phyloP scores from a whole-genome alignment of 1,284 basidiomycete species.

The Paramarasmius palmivorus region DNA sequence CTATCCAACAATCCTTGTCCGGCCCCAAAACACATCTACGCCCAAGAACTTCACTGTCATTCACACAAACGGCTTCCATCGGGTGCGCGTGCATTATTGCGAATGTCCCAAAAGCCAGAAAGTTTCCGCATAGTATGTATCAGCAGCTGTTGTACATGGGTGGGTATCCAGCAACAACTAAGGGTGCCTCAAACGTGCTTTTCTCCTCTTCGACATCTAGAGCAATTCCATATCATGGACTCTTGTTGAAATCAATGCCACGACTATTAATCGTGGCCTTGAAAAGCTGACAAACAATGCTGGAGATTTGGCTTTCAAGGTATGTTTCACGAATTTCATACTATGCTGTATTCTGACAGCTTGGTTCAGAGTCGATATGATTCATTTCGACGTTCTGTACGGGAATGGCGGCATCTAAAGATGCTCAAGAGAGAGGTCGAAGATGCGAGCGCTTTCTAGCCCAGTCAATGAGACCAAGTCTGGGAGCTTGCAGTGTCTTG shows the following conservation, averaged over 20 bases:
- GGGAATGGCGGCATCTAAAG: constrained; percentile 25
- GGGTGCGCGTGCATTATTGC: no score
- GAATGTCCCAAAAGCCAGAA: no score
- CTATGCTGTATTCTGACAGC: not conserved
- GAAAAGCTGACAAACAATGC: constrained; percentile 16
- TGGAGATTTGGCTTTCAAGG: constrained; percentile 3
- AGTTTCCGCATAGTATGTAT: not conserved
- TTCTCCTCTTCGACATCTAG: constrained; percentile 16
- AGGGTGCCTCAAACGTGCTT: constrained; percentile 21
- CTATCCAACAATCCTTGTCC: constrained; percentile 8
- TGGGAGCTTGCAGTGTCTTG: constrained; percentile 27
- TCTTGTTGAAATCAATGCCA: constrained; percentile 16
- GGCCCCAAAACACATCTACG: constrained; percentile 16
- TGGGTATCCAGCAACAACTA: constrained; percentile 20
- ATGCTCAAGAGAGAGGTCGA: constrained; percentile 26
- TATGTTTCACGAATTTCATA: not conserved
- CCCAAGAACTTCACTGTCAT: not conserved
- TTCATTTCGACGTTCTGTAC: constrained; percentile 17
- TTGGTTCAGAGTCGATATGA: constrained; percentile 23
- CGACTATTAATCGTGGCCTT: constrained; percentile 18
- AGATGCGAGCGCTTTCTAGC: constrained; percentile 13
- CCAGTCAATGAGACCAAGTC: constrained; percentile 14
- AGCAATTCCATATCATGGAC: constrained; percentile 20
- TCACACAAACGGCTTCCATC: constrained; percentile 14
- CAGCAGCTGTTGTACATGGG: constrained; percentile 15